Conservation (phyloP, 1,139 yeast species). For the Scheffersomyces segobiensis region DNA sequence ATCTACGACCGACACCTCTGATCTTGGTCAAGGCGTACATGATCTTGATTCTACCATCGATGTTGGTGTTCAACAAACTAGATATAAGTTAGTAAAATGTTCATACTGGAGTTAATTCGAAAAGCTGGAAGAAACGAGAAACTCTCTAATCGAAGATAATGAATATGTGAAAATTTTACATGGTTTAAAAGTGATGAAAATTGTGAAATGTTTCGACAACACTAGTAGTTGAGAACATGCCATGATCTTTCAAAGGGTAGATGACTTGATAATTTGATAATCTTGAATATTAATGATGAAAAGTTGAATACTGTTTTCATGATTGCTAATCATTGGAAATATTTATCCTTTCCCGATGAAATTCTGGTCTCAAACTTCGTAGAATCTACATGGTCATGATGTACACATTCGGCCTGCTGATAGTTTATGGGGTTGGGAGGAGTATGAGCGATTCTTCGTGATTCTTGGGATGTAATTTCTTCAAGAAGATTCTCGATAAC, state of each 20-base stretch:
- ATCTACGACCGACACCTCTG: constrained; percentile 99
- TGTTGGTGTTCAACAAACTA: constrained; percentile 99
- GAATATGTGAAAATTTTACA: background rate
- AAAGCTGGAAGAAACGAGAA: background rate
- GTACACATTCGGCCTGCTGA: background rate
- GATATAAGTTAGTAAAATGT: constrained; percentile 27
- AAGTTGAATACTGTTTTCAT: background rate
- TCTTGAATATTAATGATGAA: background rate
- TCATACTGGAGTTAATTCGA: background rate
- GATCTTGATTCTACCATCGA: constrained; percentile 99
- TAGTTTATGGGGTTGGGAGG: background rate
- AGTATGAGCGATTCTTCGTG: background rate
- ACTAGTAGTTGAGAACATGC: too few relatives aligned
- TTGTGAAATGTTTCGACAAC: background rate
- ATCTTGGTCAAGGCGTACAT: constrained; percentile 99
- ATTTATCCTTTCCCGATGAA: background rate
- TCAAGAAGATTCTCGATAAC: background rate
- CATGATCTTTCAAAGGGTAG: background rate
- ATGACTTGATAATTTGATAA: background rate
- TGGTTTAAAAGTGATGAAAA: background rate
- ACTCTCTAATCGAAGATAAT: background rate
- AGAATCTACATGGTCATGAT: background rate
- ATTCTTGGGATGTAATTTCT: background rate
- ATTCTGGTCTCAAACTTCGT: background rate
- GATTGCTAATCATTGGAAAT: background rate